A percentile compares a stretch with the other conserved stretches of the same genome.
phyloP scores from a whole-genome alignment of 2,329 filamentous ascomycete species.

The Trematosphaeria pertusa region DNA sequence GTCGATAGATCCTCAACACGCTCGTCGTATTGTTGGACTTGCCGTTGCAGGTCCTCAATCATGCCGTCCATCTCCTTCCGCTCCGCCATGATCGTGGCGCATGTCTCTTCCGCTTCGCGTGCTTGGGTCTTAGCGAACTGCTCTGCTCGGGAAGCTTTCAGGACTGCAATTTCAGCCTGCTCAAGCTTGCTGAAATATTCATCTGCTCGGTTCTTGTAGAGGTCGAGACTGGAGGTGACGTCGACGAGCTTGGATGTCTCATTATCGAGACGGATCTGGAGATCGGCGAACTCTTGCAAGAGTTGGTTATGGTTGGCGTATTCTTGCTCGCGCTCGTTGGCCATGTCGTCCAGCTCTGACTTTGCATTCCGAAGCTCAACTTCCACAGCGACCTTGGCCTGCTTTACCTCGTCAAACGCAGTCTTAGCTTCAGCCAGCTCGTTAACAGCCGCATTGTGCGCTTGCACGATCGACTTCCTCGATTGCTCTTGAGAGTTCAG shows the following conservation, averaged over 20 bases:
- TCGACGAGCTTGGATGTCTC: constrained; percentile 87
- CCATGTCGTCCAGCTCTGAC: constrained; percentile 84
- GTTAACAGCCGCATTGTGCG: constrained; percentile 83
- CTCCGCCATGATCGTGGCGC: constrained; percentile 88
- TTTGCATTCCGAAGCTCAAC: constrained; percentile 84
- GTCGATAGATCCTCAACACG: constrained; percentile 89
- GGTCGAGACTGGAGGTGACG: constrained; percentile 78
- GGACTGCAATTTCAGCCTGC: constrained; percentile 92
- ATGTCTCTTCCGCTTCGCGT: constrained; percentile 89
- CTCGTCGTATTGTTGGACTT: constrained; percentile 89
- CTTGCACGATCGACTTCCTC: constrained; percentile 78
- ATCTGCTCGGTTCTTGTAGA: constrained; percentile 92
- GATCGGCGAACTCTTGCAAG: constrained; percentile 88
- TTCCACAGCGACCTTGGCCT: constrained; percentile 78
- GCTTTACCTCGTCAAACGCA: constrained; percentile 85
- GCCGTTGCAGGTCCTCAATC: constrained; percentile 88
- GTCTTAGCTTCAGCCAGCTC: constrained; percentile 88
- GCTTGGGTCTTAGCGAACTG: constrained; percentile 92
- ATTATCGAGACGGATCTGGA: constrained; percentile 90
- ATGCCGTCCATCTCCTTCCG: constrained; percentile 86
- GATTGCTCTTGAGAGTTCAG: constrained; percentile 94
- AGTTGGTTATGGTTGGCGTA: constrained; percentile 85
- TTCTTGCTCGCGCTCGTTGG: constrained; percentile 82
- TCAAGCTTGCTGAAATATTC: constrained; percentile 98
- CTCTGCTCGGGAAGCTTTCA: constrained; percentile 90